Conservation (phyloP, 345 rosid genomes). For the Triadica sebifera region DNA sequence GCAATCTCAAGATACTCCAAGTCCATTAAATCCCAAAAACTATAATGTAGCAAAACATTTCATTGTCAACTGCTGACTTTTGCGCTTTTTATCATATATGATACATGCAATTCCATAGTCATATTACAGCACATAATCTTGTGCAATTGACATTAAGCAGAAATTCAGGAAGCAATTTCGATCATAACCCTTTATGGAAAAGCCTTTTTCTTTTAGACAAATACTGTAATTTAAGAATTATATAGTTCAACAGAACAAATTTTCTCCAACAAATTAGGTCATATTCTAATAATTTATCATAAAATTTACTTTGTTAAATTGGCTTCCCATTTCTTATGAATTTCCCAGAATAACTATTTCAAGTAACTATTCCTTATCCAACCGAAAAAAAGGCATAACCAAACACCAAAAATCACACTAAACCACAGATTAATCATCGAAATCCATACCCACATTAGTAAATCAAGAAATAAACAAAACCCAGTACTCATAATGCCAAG, state of each 20-base stretch:
- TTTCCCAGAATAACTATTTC: no score
- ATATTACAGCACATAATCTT: background rate
- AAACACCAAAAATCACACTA: background rate
- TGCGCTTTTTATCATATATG: background rate
- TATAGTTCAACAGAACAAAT: background rate
- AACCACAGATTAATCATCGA: background rate
- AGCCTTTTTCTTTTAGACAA: background rate
- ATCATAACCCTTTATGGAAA: background rate
- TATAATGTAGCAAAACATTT: background rate
- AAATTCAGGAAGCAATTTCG: constrained; percentile 1
- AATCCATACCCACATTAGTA: background rate
- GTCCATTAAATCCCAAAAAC: background rate
- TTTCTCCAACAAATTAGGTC: no score
- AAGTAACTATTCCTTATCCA: no score
- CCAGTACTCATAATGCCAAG: background rate
- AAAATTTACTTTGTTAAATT: background rate
- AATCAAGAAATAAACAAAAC: constrained; percentile 9
- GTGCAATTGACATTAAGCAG: background rate
- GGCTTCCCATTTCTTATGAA: no score
- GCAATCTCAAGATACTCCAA: background rate
- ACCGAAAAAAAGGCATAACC: background rate
- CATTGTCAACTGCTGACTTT: background rate
- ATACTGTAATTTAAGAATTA: background rate
- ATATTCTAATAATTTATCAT: background rate
- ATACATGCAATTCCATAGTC: background rate